Evolutionary conservation across 441 rosid species (phyloP).

Genomic region (Adansonia rubrostipa): DNA sequence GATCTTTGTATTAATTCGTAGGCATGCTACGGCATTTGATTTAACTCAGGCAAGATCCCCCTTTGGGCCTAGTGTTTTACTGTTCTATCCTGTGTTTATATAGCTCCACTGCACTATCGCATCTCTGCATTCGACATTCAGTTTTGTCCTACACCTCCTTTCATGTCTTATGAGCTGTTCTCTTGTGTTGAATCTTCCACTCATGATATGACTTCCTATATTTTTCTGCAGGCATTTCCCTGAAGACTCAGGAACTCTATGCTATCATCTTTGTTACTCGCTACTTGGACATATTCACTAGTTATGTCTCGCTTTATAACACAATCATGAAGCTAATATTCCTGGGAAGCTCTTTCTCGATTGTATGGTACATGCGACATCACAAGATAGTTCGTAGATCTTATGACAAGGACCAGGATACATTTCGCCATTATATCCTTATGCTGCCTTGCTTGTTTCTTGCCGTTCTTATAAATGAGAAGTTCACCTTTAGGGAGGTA

Average conservation of each 20-base stretch:
- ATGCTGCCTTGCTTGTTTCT: slow-evolving; percentile 56
- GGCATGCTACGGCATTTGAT: neutral
- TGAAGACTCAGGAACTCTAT: slow-evolving; percentile 77
- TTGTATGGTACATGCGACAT: slow-evolving; percentile 64
- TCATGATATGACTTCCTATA: neutral
- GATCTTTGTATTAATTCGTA: neutral
- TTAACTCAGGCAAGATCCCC: neutral
- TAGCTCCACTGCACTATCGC: neutral
- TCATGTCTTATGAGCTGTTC: slow-evolving; percentile 1
- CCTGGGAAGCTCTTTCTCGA: slow-evolving; percentile 63
- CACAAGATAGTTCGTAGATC: slow-evolving; percentile 62
- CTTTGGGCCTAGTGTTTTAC: neutral
- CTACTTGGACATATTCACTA: slow-evolving; percentile 57
- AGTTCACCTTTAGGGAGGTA: slow-evolving; percentile 59
- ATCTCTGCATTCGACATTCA: neutral
- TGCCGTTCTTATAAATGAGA: slow-evolving; percentile 62
- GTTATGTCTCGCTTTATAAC: slow-evolving; percentile 51
- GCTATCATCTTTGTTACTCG: slow-evolving; percentile 61
- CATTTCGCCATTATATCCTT: slow-evolving; percentile 62
- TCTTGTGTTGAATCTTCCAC: neutral
- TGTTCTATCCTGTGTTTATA: neutral
- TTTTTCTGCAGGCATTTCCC: slow-evolving; percentile 57
- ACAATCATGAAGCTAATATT: slow-evolving; percentile 65
- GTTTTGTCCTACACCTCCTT: neutral
- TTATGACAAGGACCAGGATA: slow-evolving; percentile 68